These are phyloP conservation scores for Kodamaea ohmeri DNA, from an alignment of 1,139 yeast species.

Conservation along the genomic window DNA sequence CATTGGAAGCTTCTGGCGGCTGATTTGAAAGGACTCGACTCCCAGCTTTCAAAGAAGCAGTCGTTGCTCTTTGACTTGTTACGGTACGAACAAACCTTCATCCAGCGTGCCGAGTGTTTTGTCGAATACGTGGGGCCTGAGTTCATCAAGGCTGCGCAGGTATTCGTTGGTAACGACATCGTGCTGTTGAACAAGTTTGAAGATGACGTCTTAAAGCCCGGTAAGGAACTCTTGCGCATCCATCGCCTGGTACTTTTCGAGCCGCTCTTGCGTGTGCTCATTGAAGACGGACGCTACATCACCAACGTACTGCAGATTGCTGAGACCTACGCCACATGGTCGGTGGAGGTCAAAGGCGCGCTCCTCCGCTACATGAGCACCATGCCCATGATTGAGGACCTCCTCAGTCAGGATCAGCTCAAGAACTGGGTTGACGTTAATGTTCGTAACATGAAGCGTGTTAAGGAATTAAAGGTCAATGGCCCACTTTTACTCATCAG, in stretches of 20 bases:
- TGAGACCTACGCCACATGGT: constrained; percentile 65
- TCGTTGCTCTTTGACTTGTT: constrained; percentile 76
- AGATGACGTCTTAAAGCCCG: constrained; percentile 58
- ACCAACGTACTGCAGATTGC: constrained; percentile 52
- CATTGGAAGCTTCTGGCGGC: constrained; percentile 68
- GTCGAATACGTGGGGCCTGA: constrained; percentile 48
- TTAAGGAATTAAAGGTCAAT: constrained; percentile 48
- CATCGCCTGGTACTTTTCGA: constrained; percentile 57
- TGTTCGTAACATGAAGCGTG: constrained; percentile 33
- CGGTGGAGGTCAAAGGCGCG: constrained; percentile 52
- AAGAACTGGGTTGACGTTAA: constrained; percentile 54
- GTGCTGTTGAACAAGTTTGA: constrained; percentile 48
- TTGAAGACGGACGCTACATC: constrained; percentile 65
- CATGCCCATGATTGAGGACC: constrained; percentile 26
- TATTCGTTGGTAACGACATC: constrained; percentile 34
- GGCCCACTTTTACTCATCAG: constrained; percentile 65
- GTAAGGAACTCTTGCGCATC: constrained; percentile 57
- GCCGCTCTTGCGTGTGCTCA: constrained; percentile 43
- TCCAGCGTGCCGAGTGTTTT: constrained; percentile 66
- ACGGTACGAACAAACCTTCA: constrained; percentile 70
- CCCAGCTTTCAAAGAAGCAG: constrained; percentile 60
- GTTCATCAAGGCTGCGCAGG: constrained; percentile 48
- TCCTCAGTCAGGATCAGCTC: constrained; percentile 42
- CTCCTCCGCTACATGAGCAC: constrained; percentile 59
- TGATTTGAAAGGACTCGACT: constrained; percentile 54